A percentile compares a stretch with the other conserved stretches of the same genome.
phyloP scores from a whole-genome alignment of 2,329 filamentous ascomycete species.

The Botrytis squamosa region DNA sequence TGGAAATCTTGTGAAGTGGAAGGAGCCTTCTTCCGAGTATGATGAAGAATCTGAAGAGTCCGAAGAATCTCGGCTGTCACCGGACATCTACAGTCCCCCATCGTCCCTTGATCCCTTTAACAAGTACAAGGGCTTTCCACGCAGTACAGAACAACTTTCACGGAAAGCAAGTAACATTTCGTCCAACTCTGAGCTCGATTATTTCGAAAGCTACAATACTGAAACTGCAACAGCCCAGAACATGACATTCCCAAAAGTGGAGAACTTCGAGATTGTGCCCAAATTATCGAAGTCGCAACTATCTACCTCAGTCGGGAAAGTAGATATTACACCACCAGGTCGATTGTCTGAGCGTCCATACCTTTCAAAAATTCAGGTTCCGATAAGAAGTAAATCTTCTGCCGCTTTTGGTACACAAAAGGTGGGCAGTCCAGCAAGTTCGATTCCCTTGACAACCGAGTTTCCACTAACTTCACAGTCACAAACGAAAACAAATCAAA shows the following conservation, averaged over 20 bases:
- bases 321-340: neutral
- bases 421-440: neutral
- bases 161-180: neutral
- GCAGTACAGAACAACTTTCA: neutral
- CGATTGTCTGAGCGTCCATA: constrained; percentile 12
- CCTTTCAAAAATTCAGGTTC: neutral
- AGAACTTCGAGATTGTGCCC: neutral
- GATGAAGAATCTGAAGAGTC: constrained; percentile 2
- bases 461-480: neutral
- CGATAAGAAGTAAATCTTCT: neutral
- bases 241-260: too few relatives aligned
- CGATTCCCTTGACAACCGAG: constrained; percentile 7
- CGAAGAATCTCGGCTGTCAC: neutral
- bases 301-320: neutral
- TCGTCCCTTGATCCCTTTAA: constrained; percentile 3
- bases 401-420: neutral
- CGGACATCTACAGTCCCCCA: neutral
- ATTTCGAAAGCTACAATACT: neutral
- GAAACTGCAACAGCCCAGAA: neutral
- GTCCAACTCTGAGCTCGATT: neutral
- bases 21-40: constrained; percentile 1
- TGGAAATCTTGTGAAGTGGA: constrained; percentile 14
- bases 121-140: neutral
- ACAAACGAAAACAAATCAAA: neutral
- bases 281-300: neutral